Evolutionary conservation across 108 stramenopile genomes (phyloP).

Genomic region (Conticribra weissflogii): DNA sequence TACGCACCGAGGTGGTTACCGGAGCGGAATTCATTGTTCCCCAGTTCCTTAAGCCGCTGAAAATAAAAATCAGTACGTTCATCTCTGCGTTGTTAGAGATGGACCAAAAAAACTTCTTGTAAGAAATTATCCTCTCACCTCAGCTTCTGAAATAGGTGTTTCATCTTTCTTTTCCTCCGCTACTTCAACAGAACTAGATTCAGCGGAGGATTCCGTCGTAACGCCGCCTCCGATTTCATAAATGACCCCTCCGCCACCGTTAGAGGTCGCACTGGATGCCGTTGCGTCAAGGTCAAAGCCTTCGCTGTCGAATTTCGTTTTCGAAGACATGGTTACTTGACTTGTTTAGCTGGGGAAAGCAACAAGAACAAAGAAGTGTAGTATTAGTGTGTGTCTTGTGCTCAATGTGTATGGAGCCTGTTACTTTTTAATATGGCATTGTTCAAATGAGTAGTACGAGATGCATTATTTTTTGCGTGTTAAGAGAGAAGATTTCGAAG

Average conservation of each 20-base stretch:
- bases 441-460: no score
- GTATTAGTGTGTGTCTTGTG: no score
- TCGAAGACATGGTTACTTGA: constrained; percentile 4
- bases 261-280: neutral
- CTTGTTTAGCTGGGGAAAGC: no score
- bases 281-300: constrained; percentile 57
- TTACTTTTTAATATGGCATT: no score
- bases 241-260: constrained; percentile 5
- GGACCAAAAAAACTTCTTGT: no score
- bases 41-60: constrained; percentile 72
- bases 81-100: no score
- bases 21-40: constrained; percentile 74
- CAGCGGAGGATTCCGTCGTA: constrained; percentile 14
- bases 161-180: neutral
- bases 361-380: no score
- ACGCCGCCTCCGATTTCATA: neutral
- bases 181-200: constrained; percentile 8
- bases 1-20: constrained; percentile 75
- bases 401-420: no score
- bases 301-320: constrained; percentile 53
- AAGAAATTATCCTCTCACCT: no score
- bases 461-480: no score
- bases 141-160: neutral
- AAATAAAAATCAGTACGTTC: no score
- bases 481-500: no score